Evolutionary conservation across 805 yeast species (phyloP), one percentile per base, ranked within the genome.

Genomic region (Dipodascus albidus): DNA sequence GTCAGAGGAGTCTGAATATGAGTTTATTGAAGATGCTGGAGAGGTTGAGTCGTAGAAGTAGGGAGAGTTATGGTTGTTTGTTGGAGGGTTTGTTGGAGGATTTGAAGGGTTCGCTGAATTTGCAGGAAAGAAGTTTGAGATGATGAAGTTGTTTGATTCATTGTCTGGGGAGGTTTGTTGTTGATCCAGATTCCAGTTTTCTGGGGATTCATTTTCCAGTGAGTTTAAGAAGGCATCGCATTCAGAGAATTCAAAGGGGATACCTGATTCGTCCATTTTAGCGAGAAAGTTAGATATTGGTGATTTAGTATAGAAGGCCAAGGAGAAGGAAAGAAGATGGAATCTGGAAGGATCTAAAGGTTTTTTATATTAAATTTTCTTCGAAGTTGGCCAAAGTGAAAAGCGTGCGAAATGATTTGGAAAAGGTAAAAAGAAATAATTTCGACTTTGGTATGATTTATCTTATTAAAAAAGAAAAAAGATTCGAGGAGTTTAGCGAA

Each of bases 161-260:
- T 8, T 4, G 47, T 41, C 47, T 4, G 47, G n/a, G 47, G 47
- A 17, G 47, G 22, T 8, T 9, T 47, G n/a, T 17, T 22, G 24
- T 20, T 9, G 27, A 23, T 47, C 49, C 49, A 22, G 49, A 9
- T 21, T 17, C 49, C 44, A 38, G 44, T 4, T 14, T n/a, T 38
- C 44, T 14, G 44, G 44, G 6, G 44, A 38, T 11, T 38, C 20
- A 22, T 47, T 4, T 47, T 57, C 53, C 51, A 59, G 44, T 3
- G 60, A 54, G 42, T 44, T 56, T 41, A 59, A 47, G 48, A 59
- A 57, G 15, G 60, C 58, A 49, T 57, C 55, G 54, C 62, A 59
- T 53, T 58, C 60, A n/a, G 55, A 56, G 23, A 58, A 56, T n/a
- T 56, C 59, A 47, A 58, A 56, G n/a, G 48, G 48, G 35, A 56